A percentile compares a stretch with the other conserved stretches of the same genome.
Evolutionary conservation across 257 asterid genomes (phyloP).

Genomic region (Apocynum venetum): DNA sequence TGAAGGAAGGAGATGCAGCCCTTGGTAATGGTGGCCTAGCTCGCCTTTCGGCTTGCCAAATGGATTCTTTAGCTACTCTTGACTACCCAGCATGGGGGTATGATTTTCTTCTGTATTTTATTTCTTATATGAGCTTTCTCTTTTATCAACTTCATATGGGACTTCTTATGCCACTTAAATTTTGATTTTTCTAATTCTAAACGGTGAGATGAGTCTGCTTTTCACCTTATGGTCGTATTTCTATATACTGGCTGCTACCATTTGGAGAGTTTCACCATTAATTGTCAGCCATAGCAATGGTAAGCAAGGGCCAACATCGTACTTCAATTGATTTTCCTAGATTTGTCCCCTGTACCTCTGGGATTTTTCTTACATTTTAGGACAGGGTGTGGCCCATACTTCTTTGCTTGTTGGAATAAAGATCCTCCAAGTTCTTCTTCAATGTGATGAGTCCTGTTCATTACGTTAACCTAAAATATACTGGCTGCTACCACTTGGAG

Average conservation of each 20-base stretch:
- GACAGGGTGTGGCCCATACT: background rate
- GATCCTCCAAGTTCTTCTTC: background rate
- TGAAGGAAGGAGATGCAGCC: constrained; percentile 55
- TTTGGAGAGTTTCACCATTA: background rate
- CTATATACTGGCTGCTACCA: background rate
- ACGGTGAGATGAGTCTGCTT: background rate
- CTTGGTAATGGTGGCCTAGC: constrained; percentile 58
- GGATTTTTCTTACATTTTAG: too few species aligned
- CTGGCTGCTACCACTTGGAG: background rate
- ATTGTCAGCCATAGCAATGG: background rate
- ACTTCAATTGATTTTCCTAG: background rate
- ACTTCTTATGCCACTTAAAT: background rate
- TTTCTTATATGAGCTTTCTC: background rate
- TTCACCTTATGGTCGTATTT: background rate
- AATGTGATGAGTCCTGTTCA: background rate
- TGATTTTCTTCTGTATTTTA: constrained; percentile 1
- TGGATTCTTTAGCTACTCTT: constrained; percentile 53
- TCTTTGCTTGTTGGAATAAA: constrained; percentile 1
- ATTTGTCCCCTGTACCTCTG: background rate
- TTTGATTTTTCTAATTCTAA: background rate
- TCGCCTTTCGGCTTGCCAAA: constrained; percentile 50
- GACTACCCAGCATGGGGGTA: constrained; percentile 58
- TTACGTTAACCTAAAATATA: background rate
- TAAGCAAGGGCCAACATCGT: background rate
- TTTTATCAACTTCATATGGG: background rate